Percentiles rank a stretch among this genome's conserved stretches.
Conservation (phyloP, 352 stramenopile genomes). For the Phytopythium delawarense region DNA sequence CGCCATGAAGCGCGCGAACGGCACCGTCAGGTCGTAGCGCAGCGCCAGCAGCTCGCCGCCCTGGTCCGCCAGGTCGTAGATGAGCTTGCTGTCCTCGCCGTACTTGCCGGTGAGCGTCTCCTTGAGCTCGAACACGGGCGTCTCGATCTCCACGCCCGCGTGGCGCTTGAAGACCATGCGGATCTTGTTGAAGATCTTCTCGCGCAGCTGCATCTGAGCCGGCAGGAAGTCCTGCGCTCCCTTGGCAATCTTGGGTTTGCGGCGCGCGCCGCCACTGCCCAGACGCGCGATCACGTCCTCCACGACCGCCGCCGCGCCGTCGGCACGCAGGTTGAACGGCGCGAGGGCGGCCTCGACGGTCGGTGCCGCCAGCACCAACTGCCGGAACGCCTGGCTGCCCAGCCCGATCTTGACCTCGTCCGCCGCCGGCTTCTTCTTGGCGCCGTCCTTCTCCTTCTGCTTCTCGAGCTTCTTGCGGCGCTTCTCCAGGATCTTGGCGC, state of each 20-base stretch:
- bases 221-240: constrained; percentile 96
- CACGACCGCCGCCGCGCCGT: constrained; percentile 37
- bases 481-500: constrained; percentile 74
- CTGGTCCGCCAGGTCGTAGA: constrained; percentile 99
- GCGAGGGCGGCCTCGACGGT: constrained; percentile 21
- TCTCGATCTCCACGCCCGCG: constrained; percentile 97
- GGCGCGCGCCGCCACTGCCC: constrained; percentile 64
- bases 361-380: constrained; percentile 28
- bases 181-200: constrained; percentile 97
- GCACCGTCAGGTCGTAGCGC: constrained; percentile 98
- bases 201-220: constrained; percentile 95
- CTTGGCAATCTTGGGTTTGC: constrained; percentile 86
- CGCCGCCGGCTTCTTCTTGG: constrained; percentile 69
- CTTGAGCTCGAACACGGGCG: constrained; percentile 98
- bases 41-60: constrained; percentile 93
- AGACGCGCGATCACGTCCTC: constrained; percentile 67
- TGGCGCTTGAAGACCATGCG: constrained; percentile 97
- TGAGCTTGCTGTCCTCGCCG: constrained; percentile 98
- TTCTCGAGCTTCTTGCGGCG: constrained; percentile 83
- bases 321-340: constrained; percentile 61
- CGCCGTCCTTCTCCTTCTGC: constrained; percentile 70
- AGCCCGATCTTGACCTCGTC: constrained; percentile 65
- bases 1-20: constrained; percentile 98
- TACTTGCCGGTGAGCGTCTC: constrained; percentile 99
- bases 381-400: constrained; percentile 58